Evolutionary conservation across 495 filamentous ascomycete species (phyloP), one percentile per base, ranked within the genome.

Genomic region (Penicillium canescens): DNA sequence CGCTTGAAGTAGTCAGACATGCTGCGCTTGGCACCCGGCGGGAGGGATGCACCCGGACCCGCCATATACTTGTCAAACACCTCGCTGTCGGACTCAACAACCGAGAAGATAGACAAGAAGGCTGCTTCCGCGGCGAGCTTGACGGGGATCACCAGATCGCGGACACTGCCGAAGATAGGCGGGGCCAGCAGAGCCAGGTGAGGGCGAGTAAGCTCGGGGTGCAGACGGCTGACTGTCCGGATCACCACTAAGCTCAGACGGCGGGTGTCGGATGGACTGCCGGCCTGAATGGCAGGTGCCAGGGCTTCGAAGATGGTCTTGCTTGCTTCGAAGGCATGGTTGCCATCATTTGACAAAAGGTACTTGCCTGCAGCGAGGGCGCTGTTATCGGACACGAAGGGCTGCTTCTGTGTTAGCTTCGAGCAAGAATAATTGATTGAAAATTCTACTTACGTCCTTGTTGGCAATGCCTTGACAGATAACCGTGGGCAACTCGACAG

Each of bases 1-100:
- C 95, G 80, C 78, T 96, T 96, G 75, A 98, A 98, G 73, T 98
- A 98, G 62, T 98, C 94, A 40, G 86, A 82, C 90, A 98, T 97
- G 66, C 89, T 92, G 50, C 94, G 76, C 80, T 95, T 95, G 28
- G 81, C 82, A 8, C 80, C 85, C 0, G 88, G 75, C 3, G 82
- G 75, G 33, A 96, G 69, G 1, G 82, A 83, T 45, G 74, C 60
- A 16, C 84, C 81, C 33, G 82, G 73, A 12, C 80, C 81, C 4
- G 81, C 72, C 68, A 98, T 84, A 62, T 91, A 98, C 76, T 91
- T 91, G 50, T 98, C 93, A 61, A 97, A 98, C 20, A 96, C 86
- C 55, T 85, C 86, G 36, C 77, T 78, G 58, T 97, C 94, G 50
- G 86, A 83, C 24, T 96, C 90, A 1, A 92, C 91, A 1, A 98